Base-by-base conservation (phyloP, 164 flowering plant genomes). In the Stephania japonica region DNA sequence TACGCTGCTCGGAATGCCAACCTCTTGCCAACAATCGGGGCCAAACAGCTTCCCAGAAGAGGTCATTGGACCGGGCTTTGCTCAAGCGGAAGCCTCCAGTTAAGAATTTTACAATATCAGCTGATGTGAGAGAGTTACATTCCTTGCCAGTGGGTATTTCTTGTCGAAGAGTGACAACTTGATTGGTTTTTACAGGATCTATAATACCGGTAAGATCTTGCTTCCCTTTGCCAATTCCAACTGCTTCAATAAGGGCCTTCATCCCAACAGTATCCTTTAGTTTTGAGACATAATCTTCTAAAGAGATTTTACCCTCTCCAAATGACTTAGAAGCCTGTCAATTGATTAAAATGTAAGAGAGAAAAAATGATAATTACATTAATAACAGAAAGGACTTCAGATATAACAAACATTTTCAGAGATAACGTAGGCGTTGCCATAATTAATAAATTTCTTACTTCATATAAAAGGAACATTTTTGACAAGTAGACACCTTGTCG, bases 1-100 rank as follows among this genome's bases (percentile, higher is more conserved):
- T 86, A 11, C 97, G 97, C 81, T 93, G 91, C 87, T 89, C 97
- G 26, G 99, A 93, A 44, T 91, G 97, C 99, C 99, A 96, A 1
- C 99, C 99, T 77, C 91, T 83, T 50, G 92, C 98, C 11, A 96
- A 86, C 72, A 96, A 77, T 70, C 99, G 97, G 69, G 99, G 99
- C 99, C 99, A 96, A 72, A 96, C 97, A 11, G 99, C 98, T 81
- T 96, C 99, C 99, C 99, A 96, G 66, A 96, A 96, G 49, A 96
- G 84, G 77, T 96, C 97, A 78, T 74, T 90, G 23, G 97, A 87
- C 56, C 87, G 80, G 12, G 94, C 91, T 86, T 96, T 96, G 88
- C 99, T 96, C 43, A 96, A 76, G n/a, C 99, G 82, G 76, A 85
- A 88, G 77, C 82, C 91, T 21, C 95, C 93, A 0, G 90, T 90